Evolutionary conservation across 2,329 filamentous ascomycete genomes (phyloP).

Genomic region (Sclerotinia sclerotiorum): DNA sequence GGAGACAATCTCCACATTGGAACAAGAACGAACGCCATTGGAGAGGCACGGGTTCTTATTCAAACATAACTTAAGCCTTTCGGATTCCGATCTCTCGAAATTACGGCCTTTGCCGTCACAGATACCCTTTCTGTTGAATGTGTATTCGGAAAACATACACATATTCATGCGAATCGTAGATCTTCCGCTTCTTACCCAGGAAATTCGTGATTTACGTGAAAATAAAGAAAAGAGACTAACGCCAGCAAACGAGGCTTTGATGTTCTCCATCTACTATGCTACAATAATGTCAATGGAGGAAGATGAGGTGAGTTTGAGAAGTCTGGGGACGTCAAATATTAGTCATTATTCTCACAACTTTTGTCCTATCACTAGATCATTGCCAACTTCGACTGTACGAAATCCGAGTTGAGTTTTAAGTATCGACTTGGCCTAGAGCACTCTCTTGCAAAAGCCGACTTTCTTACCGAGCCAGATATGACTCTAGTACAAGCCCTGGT

Average conservation of each 20-base stretch:
- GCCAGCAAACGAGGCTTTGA: constrained; percentile 51
- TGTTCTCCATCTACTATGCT: constrained; percentile 59
- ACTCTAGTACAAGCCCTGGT: constrained; percentile 61
- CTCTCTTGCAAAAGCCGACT: constrained; percentile 60
- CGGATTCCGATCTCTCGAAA: constrained; percentile 41
- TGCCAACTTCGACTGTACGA: constrained; percentile 51
- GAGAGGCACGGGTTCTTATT: constrained; percentile 55
- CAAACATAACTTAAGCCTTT: constrained; percentile 44
- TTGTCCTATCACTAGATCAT: constrained; percentile 40
- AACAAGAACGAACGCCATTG: constrained; percentile 45
- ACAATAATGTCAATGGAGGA: constrained; percentile 57
- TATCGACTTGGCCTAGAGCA: constrained; percentile 53
- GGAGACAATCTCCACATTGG: constrained; percentile 41
- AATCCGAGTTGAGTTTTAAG: constrained; percentile 46
- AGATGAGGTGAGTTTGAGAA: constrained; percentile 48
- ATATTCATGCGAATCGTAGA: constrained; percentile 47
- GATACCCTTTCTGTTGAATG: constrained; percentile 52
- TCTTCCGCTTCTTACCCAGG: constrained; percentile 46
- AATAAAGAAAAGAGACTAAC: constrained; percentile 40
- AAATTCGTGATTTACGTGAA: constrained; percentile 43
- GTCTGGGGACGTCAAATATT: neutral
- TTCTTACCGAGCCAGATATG: constrained; percentile 59
- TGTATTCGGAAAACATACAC: constrained; percentile 55
- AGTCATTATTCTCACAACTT: neutral
- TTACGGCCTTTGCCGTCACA: constrained; percentile 56